Evolutionary conservation across 805 yeast genomes (phyloP).

Genomic region (Candida verbasci): DNA sequence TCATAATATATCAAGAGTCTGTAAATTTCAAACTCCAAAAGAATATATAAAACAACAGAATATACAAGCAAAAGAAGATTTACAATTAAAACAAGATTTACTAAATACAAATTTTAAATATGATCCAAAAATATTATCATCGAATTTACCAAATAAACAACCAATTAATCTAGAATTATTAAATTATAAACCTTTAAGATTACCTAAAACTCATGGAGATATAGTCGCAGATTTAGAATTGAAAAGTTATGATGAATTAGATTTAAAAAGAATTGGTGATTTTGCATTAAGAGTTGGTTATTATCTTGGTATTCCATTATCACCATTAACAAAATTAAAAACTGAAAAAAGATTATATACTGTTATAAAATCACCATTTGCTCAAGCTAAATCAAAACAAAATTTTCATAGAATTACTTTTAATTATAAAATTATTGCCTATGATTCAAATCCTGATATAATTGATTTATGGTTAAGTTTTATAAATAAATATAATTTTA

Average conservation of each 20-base stretch:
- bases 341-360: constrained; percentile 87
- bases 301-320: constrained; percentile 82
- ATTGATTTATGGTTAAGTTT: constrained; percentile 79
- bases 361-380: constrained; percentile 88
- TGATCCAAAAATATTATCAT: constrained; percentile 24
- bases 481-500: constrained; percentile 67
- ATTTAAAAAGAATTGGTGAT: constrained; percentile 72
- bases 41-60: constrained; percentile 27
- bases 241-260: constrained; percentile 65
- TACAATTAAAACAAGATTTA: constrained; percentile 23
- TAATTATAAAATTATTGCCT: constrained; percentile 67
- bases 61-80: constrained; percentile 20
- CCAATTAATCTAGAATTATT: constrained; percentile 85
- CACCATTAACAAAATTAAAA: constrained; percentile 65
- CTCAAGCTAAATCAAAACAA: constrained; percentile 90
- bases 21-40: constrained; percentile 23
- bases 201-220: constrained; percentile 64
- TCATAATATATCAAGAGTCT: constrained; percentile 1
- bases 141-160: constrained; percentile 37
- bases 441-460: constrained; percentile 82
- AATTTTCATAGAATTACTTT: constrained; percentile 88
- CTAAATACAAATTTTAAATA: constrained; percentile 23
- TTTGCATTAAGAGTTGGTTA: constrained; percentile 88
- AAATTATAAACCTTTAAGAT: constrained; percentile 74
- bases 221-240: constrained; percentile 73